Base-by-base conservation (phyloP, 768 basidiomycete species). In the Amanita thiersii region DNA sequence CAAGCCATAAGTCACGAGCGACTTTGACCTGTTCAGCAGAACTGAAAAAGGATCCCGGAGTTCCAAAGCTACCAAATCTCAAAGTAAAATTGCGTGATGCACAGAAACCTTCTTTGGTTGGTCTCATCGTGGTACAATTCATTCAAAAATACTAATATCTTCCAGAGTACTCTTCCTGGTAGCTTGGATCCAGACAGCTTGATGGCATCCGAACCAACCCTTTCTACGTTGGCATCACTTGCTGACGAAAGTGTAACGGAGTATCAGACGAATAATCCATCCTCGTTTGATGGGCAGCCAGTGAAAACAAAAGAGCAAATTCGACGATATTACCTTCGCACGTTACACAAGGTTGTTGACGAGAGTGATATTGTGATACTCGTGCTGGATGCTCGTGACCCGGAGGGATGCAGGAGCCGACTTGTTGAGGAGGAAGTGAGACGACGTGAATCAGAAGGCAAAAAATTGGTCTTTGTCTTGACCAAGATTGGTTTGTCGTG, bases 361-460 rank as follows among this genome's bases (percentile, higher is more conserved):
- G 73, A 92, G 54, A 83, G 86, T 49, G 93, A 98, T 56, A 86
- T 99, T 23, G 63, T 98, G 38, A 70, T 98, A 33, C 81, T 86
- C 25, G 87, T 90, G 0, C 70, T 98, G 11, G 96, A 98, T 62
- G 93, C 93, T 1, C 70, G 94, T 29, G 94, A 98, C 66, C 94
- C 96, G 2, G 86, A 94, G 45, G 93, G 94, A 0, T 93, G 90
- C 30, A 64, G 94, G 49, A 94, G 90, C 61, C 71, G 84, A 39
- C 70, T 94, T 28, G 91, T 98, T 3, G 96, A 99, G 58, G 89
- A 94, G 55, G 93, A 96, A 57, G 91, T 96, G 0, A 69, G 86
- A 33, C 68, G 88, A 48, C 71, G 86, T 25, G 91, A 93, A 56
- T 68, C 66, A 17, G 87, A 94, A 48, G 87, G 92, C 5, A 99